phyloP scores from a whole-genome alignment of 495 filamentous ascomycete genomes.

The Xylaria venustula region DNA sequence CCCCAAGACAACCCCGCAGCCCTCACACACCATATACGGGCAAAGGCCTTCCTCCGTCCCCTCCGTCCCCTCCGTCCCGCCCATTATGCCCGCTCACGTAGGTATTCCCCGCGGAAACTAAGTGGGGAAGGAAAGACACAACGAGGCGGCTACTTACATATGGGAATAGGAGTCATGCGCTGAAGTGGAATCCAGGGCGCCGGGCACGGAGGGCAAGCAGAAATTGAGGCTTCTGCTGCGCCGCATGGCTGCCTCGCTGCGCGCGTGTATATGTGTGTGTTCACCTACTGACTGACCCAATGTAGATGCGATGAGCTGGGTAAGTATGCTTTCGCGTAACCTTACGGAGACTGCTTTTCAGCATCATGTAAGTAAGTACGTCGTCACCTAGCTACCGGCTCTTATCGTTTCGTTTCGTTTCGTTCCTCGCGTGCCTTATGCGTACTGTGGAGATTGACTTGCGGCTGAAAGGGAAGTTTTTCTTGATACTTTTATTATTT shows the following conservation, averaged over 20 bases:
- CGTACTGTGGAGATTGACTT: not conserved
- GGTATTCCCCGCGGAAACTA: constrained; percentile 7
- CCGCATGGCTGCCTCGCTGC: constrained; percentile 4
- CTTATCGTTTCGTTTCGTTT: not conserved
- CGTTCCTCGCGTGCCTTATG: not conserved
- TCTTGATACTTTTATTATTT: too few relatives aligned
- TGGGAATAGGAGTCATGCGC: not conserved
- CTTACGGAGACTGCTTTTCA: too few relatives aligned
- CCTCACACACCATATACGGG: not conserved
- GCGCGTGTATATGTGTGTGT: not conserved
- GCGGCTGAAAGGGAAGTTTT: not conserved
- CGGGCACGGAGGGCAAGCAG: not conserved
- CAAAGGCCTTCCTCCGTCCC: not conserved
- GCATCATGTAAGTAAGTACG: not conserved
- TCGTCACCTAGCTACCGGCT: not conserved
- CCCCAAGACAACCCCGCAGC: not conserved
- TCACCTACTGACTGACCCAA: too few relatives aligned
- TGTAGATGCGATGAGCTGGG: too few relatives aligned
- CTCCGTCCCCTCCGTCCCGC: not conserved
- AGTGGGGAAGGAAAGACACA: constrained; percentile 1
- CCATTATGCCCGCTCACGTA: not conserved
- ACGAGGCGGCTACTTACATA: too few relatives aligned
- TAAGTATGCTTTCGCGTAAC: too few relatives aligned
- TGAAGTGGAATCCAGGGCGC: not conserved
- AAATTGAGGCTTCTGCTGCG: constrained; percentile 3